These are phyloP conservation scores for Austroboletus eburneus DNA, from an alignment of 768 basidiomycete genomes.

Conservation along the genomic window DNA sequence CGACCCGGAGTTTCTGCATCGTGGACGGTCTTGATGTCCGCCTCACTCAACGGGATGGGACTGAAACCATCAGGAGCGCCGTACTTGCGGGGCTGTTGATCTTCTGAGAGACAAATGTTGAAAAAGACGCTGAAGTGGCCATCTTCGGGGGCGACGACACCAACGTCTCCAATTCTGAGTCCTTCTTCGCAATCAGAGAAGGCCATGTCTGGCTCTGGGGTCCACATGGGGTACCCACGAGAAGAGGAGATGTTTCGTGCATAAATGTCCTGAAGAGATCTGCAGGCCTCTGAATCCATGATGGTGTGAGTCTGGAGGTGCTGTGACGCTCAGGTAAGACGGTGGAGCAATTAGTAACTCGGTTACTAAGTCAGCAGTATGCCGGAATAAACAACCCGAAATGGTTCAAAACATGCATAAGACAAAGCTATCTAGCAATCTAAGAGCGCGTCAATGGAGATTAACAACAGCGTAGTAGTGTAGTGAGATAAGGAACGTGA, in stretches of 20 bases:
- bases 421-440: slow-evolving; percentile 15
- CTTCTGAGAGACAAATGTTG: slow-evolving; percentile 34
- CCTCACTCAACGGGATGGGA: slow-evolving; percentile 19
- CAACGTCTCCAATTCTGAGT: slow-evolving; percentile 37
- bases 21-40: slow-evolving; percentile 12
- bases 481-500: slow-evolving; percentile 3
- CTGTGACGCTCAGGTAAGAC: slow-evolving; percentile 15
- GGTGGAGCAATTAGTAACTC: slow-evolving; percentile 3
- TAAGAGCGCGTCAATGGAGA: slow-evolving; percentile 1
- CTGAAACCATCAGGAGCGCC: slow-evolving; percentile 30
- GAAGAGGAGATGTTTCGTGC: slow-evolving; percentile 19
- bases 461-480: slow-evolving; percentile 6
- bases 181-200: slow-evolving; percentile 28
- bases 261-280: slow-evolving; percentile 25
- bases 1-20: slow-evolving; percentile 11
- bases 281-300: slow-evolving; percentile 20
- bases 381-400: neutral
- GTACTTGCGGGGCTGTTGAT: slow-evolving; percentile 18
- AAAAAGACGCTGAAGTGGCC: slow-evolving; percentile 38
- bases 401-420: slow-evolving; percentile 11
- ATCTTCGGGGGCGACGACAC: slow-evolving; percentile 30
- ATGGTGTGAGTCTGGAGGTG: neutral
- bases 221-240: slow-evolving; percentile 36
- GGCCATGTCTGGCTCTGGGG: slow-evolving; percentile 28
- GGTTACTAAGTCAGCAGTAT: slow-evolving; percentile 9